Evolutionary conservation across 1,284 basidiomycete species (phyloP).

Genomic region (Ustilago crameri): DNA sequence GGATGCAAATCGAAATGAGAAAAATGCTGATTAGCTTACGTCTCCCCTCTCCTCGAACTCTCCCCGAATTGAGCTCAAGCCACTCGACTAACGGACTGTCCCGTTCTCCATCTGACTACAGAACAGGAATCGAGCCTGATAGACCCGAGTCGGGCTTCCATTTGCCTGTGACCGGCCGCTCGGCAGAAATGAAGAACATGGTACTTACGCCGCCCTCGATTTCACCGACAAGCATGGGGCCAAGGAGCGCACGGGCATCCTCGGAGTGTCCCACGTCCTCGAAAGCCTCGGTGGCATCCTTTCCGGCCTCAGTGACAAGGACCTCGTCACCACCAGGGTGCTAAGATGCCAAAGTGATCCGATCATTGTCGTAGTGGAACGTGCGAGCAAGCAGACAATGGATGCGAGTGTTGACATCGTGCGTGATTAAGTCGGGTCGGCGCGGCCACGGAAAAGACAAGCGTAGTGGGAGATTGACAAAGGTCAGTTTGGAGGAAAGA

Average conservation of each 20-base stretch:
- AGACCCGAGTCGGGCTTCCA: no score
- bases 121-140: no score
- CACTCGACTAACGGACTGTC: not conserved
- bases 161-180: no score
- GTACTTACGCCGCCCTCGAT: constrained; percentile 70
- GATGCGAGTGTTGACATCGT: no score
- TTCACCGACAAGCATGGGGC: constrained; percentile 71
- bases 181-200: not conserved
- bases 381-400: no score
- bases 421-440: no score
- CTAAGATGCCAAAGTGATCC: constrained; percentile 14
- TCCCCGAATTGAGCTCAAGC: not conserved
- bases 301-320: constrained; percentile 88
- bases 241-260: constrained; percentile 90
- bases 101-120: not conserved
- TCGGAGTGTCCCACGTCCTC: constrained; percentile 99
- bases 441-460: no score
- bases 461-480: no score
- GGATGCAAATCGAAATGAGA: not conserved
- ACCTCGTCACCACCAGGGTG: constrained; percentile 99
- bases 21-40: not conserved
- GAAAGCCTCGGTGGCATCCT: constrained; percentile 97
- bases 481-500: no score
- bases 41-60: not conserved
- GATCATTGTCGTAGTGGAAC: no score